phyloP scores from a whole-genome alignment of 2,329 filamentous ascomycete species.

The Neonectria magnoliae region DNA sequence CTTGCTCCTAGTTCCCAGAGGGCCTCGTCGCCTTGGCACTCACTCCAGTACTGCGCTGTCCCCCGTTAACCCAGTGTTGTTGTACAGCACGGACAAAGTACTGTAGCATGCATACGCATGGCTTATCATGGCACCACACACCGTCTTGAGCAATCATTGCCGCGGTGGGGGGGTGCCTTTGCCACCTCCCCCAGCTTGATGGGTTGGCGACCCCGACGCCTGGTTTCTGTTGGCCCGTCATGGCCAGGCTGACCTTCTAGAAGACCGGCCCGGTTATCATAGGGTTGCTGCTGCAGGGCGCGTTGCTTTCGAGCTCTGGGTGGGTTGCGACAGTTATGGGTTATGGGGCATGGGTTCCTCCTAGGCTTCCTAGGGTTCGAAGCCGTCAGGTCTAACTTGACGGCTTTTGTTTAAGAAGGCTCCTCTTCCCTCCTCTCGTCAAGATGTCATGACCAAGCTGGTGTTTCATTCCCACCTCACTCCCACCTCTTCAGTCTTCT shows the following conservation, averaged over 20 bases:
- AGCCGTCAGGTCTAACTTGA: constrained; percentile 12
- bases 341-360: neutral
- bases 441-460: constrained; percentile 30
- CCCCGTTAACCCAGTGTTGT: neutral
- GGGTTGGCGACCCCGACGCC: constrained; percentile 4
- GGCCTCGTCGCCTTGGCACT: neutral
- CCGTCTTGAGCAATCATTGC: constrained; percentile 27
- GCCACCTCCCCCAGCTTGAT: constrained; percentile 25
- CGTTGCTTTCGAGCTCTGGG: neutral
- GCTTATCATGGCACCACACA: constrained; percentile 40
- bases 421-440: constrained; percentile 13
- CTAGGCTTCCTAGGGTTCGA: neutral
- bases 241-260: constrained; percentile 29
- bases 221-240: constrained; percentile 22
- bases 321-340: neutral
- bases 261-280: constrained; percentile 37
- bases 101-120: constrained; percentile 7
- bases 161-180: constrained; percentile 27
- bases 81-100: neutral
- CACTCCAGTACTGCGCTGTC: neutral
- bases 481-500: constrained; percentile 18
- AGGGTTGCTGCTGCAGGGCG: neutral
- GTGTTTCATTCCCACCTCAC: constrained; percentile 32
- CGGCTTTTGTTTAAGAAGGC: constrained; percentile 34
- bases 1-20: constrained; percentile 1